Base-by-base conservation (phyloP, 257 asterid species). In the Schizonepeta tenuifolia region DNA sequence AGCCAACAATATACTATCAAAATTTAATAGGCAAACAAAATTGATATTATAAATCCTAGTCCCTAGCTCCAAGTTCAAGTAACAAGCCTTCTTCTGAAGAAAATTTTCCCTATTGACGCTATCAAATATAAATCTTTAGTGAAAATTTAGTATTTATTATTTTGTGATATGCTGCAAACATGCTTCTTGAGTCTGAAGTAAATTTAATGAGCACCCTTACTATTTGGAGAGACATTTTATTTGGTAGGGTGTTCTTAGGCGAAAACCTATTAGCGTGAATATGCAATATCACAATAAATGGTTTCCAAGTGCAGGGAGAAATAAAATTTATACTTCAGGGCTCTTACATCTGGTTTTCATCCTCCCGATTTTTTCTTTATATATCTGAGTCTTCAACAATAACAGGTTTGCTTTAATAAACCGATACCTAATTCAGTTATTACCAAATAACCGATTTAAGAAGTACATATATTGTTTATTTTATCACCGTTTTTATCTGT, bases 41-140 rank as follows among this genome's bases (percentile, higher is more conserved):
- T 38, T 40, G 50, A 41, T 47, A 54, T 63, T 3, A 8, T n/a
- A 51, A 49, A 51, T 35, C 77, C 68, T 44, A 26, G 41, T 35
- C 38, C 38, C 56, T 15, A 41, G 78, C 41, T 54, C 31, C 35
- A 31, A 43, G 69, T 50, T 56, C 35, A 40, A 24, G 64, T 54
- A 22, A 63, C 21, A 62, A 49, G n/a, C 18, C 55, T 26, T 7
- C 40, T 57, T 43, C 21, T 10, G 43, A 59, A 22, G 17, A 9
- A 60, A 15, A 49, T 26, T 46, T 44, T 58, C 38, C 28, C 46
- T 18, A 17, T 20, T 26, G 20, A 72, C 11, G 36, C 44, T 17
- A n/a, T 21, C 22, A 21, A 24, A 40, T 38, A 50, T 63, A 51
- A 31, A n/a, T 31, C 13, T 18, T 18, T 31, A 10, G 36, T 8